Evolutionary conservation across 371 early-diverging fungal genomes (phyloP).

Genomic region (Syncephalastrum sp.): DNA sequence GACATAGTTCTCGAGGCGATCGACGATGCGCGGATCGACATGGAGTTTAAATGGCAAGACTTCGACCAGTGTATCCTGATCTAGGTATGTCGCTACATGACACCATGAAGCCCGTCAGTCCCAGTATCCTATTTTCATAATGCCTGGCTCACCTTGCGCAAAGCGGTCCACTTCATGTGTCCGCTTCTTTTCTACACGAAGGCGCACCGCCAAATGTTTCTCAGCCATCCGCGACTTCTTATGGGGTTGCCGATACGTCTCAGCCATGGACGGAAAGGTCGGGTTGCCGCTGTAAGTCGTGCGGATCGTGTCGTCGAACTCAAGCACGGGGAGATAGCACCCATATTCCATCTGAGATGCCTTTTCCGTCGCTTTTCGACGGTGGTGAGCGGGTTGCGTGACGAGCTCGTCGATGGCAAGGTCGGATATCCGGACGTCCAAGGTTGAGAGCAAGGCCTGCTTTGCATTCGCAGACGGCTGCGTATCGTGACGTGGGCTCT

Average conservation of each 20-base stretch:
- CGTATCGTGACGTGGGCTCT: too few relatives aligned
- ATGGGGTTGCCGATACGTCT: background rate
- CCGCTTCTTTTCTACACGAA: slow-evolving; percentile 32
- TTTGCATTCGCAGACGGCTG: background rate
- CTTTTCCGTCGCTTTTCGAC: slow-evolving; percentile 1
- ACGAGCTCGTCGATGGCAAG: slow-evolving; percentile 37
- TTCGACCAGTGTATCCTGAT: slow-evolving; percentile 47
- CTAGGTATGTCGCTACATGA: slow-evolving; percentile 22
- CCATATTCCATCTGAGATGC: slow-evolving; percentile 20
- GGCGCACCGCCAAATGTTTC: slow-evolving; percentile 13
- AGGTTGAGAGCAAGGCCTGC: slow-evolving; percentile 12
- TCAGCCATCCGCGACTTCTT: background rate
- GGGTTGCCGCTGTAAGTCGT: slow-evolving; percentile 21
- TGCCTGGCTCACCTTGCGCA: slow-evolving; percentile 16
- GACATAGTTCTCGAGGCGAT: slow-evolving; percentile 50
- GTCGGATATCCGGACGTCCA: slow-evolving; percentile 27
- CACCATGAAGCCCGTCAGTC: background rate
- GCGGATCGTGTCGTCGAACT: slow-evolving; percentile 31
- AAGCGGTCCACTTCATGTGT: slow-evolving; percentile 16
- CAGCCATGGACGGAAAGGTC: slow-evolving; percentile 19
- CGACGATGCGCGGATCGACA: slow-evolving; percentile 47
- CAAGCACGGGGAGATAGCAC: slow-evolving; percentile 32
- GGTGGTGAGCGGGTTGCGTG: slow-evolving; percentile 3
- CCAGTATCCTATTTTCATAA: too few relatives aligned
- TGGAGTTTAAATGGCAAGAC: slow-evolving; percentile 51